Conservation (phyloP, 108 stramenopile genomes). For the Discostella pseudostelligera region DNA sequence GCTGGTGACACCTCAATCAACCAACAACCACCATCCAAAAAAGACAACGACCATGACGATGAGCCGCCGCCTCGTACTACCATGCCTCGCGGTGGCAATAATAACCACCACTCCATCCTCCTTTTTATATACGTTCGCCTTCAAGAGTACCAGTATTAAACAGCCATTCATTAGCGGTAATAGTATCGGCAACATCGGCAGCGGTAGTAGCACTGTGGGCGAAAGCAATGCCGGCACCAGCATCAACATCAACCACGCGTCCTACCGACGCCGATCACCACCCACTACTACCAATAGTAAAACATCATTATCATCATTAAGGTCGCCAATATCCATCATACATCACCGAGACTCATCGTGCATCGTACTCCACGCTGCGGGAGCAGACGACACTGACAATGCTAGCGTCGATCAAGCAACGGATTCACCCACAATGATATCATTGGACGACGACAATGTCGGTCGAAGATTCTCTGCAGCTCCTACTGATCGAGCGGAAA, state of each 20-base stretch:
- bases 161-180: constrained; percentile 1
- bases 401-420: too few species aligned
- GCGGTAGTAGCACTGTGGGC: background rate
- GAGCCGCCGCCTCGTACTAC: constrained; percentile 1
- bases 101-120: too few species aligned
- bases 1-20: too few species aligned
- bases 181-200: constrained; percentile 4
- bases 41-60: constrained; percentile 22
- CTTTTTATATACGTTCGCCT: constrained; percentile 1
- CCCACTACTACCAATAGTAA: background rate
- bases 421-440: background rate
- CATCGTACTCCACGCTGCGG: background rate
- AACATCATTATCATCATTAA: background rate
- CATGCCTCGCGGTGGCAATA: constrained; percentile 7
- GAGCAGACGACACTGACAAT: constrained; percentile 6
- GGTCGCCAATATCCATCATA: constrained; percentile 2
- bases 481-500: constrained; percentile 16
- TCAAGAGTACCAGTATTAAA: constrained; percentile 26
- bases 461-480: constrained; percentile 23
- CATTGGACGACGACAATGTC: background rate
- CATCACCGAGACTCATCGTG: background rate
- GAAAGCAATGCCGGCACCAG: too few species aligned
- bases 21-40: too few species aligned
- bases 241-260: background rate
- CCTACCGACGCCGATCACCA: constrained; percentile 5